These are phyloP conservation scores for Solanum clarkiae DNA, from an alignment of 257 asterid genomes.

Conservation along the genomic window DNA sequence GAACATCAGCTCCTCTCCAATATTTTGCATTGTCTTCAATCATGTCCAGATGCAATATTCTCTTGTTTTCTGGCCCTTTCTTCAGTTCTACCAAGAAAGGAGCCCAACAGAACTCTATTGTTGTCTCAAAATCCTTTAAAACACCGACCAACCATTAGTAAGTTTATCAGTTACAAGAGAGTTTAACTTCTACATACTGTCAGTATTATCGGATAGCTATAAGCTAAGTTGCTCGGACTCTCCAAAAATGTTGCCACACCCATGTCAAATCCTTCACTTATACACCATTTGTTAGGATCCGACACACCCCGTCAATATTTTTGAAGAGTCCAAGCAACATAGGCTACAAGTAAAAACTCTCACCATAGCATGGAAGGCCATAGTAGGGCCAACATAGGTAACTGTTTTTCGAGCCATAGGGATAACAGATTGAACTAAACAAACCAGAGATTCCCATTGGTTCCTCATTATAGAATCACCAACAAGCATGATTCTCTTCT, in stretches of 20 bases:
- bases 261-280: no score
- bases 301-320: no score
- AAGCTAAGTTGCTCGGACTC: no score
- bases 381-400: conserved; percentile 69
- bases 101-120: conserved; percentile 88
- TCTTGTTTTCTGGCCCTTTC: conserved; percentile 45
- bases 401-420: conserved; percentile 59
- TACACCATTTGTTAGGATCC: no score
- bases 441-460: conserved; percentile 95
- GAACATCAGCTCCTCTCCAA: conserved; percentile 85
- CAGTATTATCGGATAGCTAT: background rate
- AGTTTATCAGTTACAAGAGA: background rate
- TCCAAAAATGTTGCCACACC: no score
- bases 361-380: conserved; percentile 86
- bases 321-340: no score
- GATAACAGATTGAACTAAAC: conserved; percentile 71
- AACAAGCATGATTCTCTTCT: conserved; percentile 80
- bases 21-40: conserved; percentile 84
- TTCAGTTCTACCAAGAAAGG: conserved; percentile 75
- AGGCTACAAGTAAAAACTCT: conserved; percentile 1
- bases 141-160: background rate
- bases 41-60: conserved; percentile 59
- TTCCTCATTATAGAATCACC: conserved; percentile 93
- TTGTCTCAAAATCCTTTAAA: conserved; percentile 71
- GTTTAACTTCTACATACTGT: background rate